These are phyloP conservation scores for Arachis monticola DNA, from an alignment of 331 rosid species.

Conservation along the genomic window DNA sequence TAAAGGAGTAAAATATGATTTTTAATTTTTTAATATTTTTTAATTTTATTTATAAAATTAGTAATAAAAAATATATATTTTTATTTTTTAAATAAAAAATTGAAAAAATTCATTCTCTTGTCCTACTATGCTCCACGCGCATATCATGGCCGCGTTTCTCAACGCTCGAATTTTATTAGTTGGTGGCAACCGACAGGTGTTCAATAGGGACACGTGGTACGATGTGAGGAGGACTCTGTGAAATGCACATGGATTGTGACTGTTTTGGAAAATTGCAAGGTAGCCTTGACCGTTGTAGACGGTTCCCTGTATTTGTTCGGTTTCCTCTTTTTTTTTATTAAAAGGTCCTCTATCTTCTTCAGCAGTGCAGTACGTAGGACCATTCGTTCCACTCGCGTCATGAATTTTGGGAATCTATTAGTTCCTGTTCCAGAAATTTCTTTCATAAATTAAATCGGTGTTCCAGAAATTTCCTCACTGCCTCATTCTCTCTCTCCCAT, in stretches of 20 bases:
- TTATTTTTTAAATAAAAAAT: no score
- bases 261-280: background rate
- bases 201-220: constrained; percentile 22
- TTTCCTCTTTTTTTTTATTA: background rate
- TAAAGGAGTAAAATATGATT: no score
- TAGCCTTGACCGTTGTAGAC: background rate
- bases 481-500: background rate
- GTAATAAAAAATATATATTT: no score
- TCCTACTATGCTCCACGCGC: constrained; percentile 23
- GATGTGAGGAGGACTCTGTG: constrained; percentile 7
- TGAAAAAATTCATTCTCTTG: background rate
- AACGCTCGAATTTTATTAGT: background rate
- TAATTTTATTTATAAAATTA: no score
- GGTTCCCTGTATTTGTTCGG: background rate
- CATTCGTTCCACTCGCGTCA: background rate
- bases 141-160: accelerated
- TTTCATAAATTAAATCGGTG: background rate
- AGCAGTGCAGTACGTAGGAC: background rate
- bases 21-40: no score
- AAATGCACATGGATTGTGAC: constrained; percentile 25
- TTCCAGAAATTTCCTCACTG: background rate
- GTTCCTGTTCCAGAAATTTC: background rate
- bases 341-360: background rate
- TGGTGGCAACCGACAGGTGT: constrained; percentile 1
- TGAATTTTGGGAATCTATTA: no score